Evolutionary conservation across 176 grass and related monocot species (phyloP), one percentile per base, ranked within the genome.

Genomic region (Carex parvula): DNA sequence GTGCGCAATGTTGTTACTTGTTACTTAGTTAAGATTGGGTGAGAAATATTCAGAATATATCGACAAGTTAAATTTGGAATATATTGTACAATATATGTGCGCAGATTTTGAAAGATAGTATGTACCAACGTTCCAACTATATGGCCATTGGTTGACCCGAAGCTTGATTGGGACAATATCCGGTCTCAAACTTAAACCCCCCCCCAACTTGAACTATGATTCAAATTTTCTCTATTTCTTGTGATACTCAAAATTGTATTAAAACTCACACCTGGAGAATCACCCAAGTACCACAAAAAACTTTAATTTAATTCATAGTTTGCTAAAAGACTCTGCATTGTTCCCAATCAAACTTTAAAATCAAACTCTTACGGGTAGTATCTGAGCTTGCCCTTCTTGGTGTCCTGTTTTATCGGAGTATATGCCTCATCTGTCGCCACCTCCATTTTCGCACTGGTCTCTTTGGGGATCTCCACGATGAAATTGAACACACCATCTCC

Each of bases 361-460:
- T 75, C 20, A 42, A n/a, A 46, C 78, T 56, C 95, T 98, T 87
- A 99, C 96, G 96, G 93, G 71, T 99, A 99, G 87, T 92, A 99
- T 94, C 93, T 88, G 58, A 99, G 96, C 80, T 99, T 92, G 29
- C 96, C 96, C 84, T 99, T 99, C 88, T 99, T 99, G 48, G 90
- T 99, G 63, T 99, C 96, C 93, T 99, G 96, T 83, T 95, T 99
- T 79, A 99, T 95, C 29, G 96, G 96, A 8, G 96, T 98, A 80
- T 81, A 95, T 1, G 96, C 37, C 89, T 98, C 93, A 82, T 95
- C 93, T 17, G 96, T 99, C n/a, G 96, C 93, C 44, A 99, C 88
- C 88, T 99, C 97, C 97, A 99, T 99, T 87, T 99, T 99, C 44
- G 96, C 93, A 79, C 93, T 99, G 70, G 86, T 92, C 85, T 99